A percentile compares a stretch with the other conserved stretches of the same genome.
phyloP scores from a whole-genome alignment of 1,139 yeast species.

The Candida labiduridarum region DNA sequence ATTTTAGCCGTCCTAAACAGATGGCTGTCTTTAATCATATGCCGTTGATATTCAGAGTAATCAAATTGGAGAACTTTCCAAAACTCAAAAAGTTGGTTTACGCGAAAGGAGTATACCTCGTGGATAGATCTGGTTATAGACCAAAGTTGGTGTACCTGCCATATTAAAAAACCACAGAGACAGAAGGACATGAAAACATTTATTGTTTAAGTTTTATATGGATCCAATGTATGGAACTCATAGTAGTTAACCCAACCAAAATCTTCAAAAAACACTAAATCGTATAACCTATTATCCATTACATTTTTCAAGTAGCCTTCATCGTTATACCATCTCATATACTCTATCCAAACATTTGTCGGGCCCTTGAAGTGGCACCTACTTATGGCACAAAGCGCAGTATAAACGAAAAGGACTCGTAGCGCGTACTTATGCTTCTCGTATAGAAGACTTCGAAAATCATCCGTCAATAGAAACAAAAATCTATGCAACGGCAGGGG shows the following conservation, averaged over 20 bases:
- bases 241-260: conserved; percentile 3
- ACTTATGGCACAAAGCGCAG: conserved; percentile 22
- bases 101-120: too few species aligned
- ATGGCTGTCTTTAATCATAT: too few species aligned
- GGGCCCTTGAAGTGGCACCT: conserved; percentile 23
- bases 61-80: too few species aligned
- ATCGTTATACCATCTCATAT: conserved; percentile 24
- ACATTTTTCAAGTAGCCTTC: conserved; percentile 13
- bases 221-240: conserved; percentile 10
- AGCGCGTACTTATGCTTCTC: conserved; percentile 25
- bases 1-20: too few species aligned
- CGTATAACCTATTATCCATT: conserved; percentile 19
- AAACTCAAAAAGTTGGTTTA: too few species aligned
- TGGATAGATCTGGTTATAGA: too few species aligned
- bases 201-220: not conserved
- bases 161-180: too few species aligned
- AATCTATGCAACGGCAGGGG: conserved; percentile 33
- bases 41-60: too few species aligned
- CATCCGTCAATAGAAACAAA: conserved; percentile 23
- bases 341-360: conserved; percentile 31
- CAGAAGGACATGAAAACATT: too few species aligned
- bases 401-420: conserved; percentile 26
- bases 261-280: conserved; percentile 9
- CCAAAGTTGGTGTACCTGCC: too few species aligned
- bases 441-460: conserved; percentile 23